Percentiles rank a stretch among this genome's conserved stretches.
Evolutionary conservation across 202 grass and related monocot species (phyloP).

Genomic region (Zizania palustris): DNA sequence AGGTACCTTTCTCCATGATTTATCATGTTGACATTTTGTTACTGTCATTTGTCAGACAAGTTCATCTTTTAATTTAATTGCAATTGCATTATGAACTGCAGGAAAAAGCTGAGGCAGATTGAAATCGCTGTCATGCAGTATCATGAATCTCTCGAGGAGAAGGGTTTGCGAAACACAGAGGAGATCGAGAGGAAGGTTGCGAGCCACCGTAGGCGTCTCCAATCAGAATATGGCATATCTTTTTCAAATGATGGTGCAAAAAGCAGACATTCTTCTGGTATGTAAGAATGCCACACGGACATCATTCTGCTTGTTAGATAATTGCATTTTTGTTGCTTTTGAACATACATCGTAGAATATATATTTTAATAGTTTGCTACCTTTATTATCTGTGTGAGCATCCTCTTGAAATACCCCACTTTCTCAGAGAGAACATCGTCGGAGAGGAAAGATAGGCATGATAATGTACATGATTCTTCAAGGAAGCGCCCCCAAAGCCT

Average conservation of each 20-base stretch:
- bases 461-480: slow-evolving; percentile 51
- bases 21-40: slow-evolving; percentile 26
- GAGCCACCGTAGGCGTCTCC: slow-evolving; percentile 63
- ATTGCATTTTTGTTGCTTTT: slow-evolving; percentile 27
- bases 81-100: slow-evolving; percentile 40
- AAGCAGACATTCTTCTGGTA: slow-evolving; percentile 66
- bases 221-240: slow-evolving; percentile 83
- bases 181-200: slow-evolving; percentile 91
- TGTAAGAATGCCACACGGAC: slow-evolving; percentile 14
- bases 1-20: slow-evolving; percentile 48
- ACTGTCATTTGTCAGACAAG: not conserved
- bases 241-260: slow-evolving; percentile 62
- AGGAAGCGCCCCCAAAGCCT: slow-evolving; percentile 65
- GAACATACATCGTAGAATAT: not conserved
- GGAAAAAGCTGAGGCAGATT: slow-evolving; percentile 85
- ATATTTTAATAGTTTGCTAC: not conserved
- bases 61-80: slow-evolving; percentile 23
- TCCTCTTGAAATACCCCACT: slow-evolving; percentile 16
- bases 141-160: slow-evolving; percentile 87
- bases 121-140: slow-evolving; percentile 93
- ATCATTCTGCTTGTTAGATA: slow-evolving; percentile 23
- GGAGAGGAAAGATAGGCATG: slow-evolving; percentile 67
- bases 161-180: slow-evolving; percentile 63
- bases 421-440: slow-evolving; percentile 61
- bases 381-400: slow-evolving; percentile 3